Evolutionary conservation across 2,329 filamentous ascomycete genomes (phyloP).

Genomic region (Cordyceps cicadae): DNA sequence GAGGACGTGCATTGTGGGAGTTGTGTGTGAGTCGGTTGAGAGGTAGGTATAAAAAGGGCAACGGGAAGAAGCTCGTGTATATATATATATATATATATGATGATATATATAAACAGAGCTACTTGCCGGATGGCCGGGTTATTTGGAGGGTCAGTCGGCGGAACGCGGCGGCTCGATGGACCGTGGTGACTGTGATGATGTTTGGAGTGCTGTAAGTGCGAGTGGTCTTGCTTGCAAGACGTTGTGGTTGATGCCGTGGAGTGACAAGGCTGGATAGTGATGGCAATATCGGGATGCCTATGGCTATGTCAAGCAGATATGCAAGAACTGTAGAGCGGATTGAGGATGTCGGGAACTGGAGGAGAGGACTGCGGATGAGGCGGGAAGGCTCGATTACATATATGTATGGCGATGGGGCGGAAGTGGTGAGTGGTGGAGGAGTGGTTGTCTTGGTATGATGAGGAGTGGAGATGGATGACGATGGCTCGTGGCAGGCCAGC

Average conservation of each 20-base stretch:
- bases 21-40: neutral
- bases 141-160: neutral
- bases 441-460: neutral
- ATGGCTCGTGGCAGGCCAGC: neutral
- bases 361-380: neutral
- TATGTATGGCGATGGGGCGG: conserved; percentile 2
- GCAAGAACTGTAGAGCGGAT: neutral
- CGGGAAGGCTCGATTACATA: conserved; percentile 10
- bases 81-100: neutral
- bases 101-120: conserved; percentile 10
- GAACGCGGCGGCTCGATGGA: neutral
- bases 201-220: neutral
- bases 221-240: neutral
- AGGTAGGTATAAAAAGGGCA: neutral
- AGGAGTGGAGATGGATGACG: conserved; percentile 11
- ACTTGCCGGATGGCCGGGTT: neutral
- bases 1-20: conserved; percentile 27
- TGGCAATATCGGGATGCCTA: neutral
- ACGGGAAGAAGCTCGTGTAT: conserved; percentile 4
- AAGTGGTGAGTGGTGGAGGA: neutral
- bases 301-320: neutral
- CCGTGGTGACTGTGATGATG: neutral
- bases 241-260: neutral
- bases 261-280: neutral
- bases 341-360: neutral